A percentile compares a stretch with the other conserved stretches of the same genome.
Evolutionary conservation across 2,329 filamentous ascomycete genomes (phyloP).

Genomic region (Macrophomina phaseolina): DNA sequence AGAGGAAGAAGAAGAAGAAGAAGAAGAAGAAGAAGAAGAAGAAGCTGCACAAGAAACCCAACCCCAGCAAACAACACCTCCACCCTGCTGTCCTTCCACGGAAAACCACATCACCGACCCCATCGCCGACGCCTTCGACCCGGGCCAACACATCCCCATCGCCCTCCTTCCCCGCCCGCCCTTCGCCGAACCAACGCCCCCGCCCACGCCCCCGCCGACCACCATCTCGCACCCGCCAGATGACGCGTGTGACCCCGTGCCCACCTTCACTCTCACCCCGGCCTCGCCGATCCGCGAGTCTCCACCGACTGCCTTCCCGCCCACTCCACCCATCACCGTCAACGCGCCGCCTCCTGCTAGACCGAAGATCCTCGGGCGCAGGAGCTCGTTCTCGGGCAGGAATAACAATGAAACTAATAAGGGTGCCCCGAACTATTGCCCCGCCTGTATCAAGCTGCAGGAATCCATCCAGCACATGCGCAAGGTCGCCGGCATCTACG

Average conservation of each 20-base stretch:
- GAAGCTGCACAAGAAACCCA: not conserved
- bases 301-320: not conserved
- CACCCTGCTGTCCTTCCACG: not conserved
- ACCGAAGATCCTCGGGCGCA: not conserved
- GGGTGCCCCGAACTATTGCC: not conserved
- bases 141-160: not conserved
- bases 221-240: not conserved
- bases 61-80: not conserved
- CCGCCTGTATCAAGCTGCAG: not conserved
- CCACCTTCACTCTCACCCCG: slow-evolving; percentile 6
- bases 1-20: not conserved
- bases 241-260: no score
- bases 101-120: slow-evolving; percentile 9
- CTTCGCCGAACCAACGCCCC: slow-evolving; percentile 2
- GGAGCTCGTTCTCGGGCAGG: not conserved
- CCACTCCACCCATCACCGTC: not conserved
- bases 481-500: slow-evolving; percentile 16
- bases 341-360: not conserved
- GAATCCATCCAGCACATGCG: not conserved
- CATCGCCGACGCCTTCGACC: not conserved
- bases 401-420: not conserved
- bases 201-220: slow-evolving; percentile 5
- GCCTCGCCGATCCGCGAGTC: not conserved
- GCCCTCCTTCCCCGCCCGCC: not conserved
- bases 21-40: not conserved